Base-by-base conservation (phyloP, 2,329 filamentous ascomycete species). In the Knufia fluminis region DNA sequence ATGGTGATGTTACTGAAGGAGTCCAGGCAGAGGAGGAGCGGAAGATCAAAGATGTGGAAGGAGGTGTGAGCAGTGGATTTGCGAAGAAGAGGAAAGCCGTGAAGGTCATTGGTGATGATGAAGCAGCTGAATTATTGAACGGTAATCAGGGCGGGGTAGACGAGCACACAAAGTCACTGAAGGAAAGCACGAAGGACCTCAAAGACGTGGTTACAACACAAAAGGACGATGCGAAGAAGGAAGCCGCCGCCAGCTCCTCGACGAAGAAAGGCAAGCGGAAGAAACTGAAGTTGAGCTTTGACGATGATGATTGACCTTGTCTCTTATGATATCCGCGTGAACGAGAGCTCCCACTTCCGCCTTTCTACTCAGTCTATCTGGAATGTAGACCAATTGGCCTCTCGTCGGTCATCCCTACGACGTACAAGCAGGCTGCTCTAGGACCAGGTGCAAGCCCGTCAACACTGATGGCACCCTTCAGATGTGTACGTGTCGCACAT, bases 201-300 rank as follows among this genome's bases (percentile, higher is more conserved):
- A 17, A 35, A 8, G 33, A 28, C 22, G 35, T 22, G 16, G 26
- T 24, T 39, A 47, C 44, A n/a, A 33, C 48, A 22, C 35, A 17
- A 10, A 49, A 44, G 35, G 20, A 31, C 23, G 43, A 46, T 19
- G 12, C 45, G 14, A 51, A 50, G 28, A 54, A 46, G 22, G 46
- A 50, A 16, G 39, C 46, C 16, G 19, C 47, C 2, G 26, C 19
- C 17, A 38, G 31, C 10, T 9, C 51, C 28, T 3, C 24, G 2
- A 40, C 50, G 23, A 35, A 42, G 17, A 59, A 45, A 24, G 49
- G 58, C 42, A 57, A 57, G 32, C 50, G 45, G 16, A 59, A 59
- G 55, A 58, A 59, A 52, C 54, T 59, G 46, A 59, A 59, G 32
- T 44, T 59, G 39, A 58, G 56, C 19, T 59, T 59, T 39, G 56